Base-by-base conservation (phyloP, 2,329 filamentous ascomycete genomes). In the Neoscytalidium dimidiatum region DNA sequence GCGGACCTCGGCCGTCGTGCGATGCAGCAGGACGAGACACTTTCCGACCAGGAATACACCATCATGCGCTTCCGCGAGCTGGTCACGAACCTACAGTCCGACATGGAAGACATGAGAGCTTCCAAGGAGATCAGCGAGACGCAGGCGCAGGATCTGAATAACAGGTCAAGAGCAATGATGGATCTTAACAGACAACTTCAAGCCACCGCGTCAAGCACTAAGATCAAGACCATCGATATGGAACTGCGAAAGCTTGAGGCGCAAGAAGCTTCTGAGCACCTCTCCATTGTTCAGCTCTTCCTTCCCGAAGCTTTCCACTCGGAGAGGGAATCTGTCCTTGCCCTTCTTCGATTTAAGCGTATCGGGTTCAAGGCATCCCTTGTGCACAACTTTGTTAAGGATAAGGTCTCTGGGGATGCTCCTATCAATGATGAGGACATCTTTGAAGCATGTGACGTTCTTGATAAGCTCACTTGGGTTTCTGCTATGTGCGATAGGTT, bases 171-270 rank as follows among this genome's bases (percentile, higher is more conserved):
- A 68, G 93, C 94, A 62, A 96, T 99, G 90, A 91, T 97, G 87
- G 94, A 99, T 73, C 85, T 99, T 51, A 98, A 98, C 77, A 87
- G 94, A 85, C 96, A 96, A 79, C 85, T 99, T 48, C 94, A 97
- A 73, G 86, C 91, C 64, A 96, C 93, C 13, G 93, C 93, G 11
- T 87, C 92, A 44, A 97, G 97, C 81, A 91, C 94, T 2, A 94
- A 97, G 76, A 89, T 92, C 72, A 98, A 97, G 81, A 93, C 93
- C 0, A 96, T 99, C 67, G 94, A 97, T 69, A 84, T 97, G 31
- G 94, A 98, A 75, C 82, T 98, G 65, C 87, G 90, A 62, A 90
- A 91, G 64, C 86, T 98, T 73, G 92, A 96, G 71, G 93, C 94
- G 0, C 90, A 96, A 71, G 92, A 98, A 80, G 92, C 93, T 2